These are phyloP conservation scores for Chytriomyces sp. DNA, from an alignment of 192 early-diverging fungal genomes.

Conservation along the genomic window DNA sequence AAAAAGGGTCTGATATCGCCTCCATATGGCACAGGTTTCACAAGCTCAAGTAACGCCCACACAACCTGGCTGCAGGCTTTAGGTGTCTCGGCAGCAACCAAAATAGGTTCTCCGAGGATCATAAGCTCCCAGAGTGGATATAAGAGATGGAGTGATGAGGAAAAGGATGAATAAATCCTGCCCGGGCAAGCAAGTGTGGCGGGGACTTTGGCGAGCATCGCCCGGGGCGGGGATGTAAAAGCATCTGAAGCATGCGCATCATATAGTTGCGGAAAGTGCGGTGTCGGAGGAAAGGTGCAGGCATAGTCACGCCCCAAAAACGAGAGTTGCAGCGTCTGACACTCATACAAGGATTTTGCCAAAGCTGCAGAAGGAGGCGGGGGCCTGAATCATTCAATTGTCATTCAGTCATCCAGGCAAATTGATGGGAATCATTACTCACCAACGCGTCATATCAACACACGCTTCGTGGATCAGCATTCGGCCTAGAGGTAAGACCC, in stretches of 20 bases:
- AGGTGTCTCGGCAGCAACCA: slow-evolving; percentile 88
- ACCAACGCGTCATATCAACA: slow-evolving; percentile 75
- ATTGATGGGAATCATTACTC: slow-evolving; percentile 44
- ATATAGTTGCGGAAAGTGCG: slow-evolving; percentile 63
- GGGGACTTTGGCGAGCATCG: slow-evolving; percentile 48
- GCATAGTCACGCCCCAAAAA: slow-evolving; percentile 30
- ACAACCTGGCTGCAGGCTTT: slow-evolving; percentile 84
- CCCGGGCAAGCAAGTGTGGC: slow-evolving; percentile 56
- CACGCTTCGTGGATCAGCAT: slow-evolving; percentile 74
- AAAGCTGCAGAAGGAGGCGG: slow-evolving; percentile 40
- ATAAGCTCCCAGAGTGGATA: slow-evolving; percentile 96
- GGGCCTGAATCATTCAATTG: slow-evolving; percentile 36
- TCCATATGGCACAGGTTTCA: slow-evolving; percentile 92
- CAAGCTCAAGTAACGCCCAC: slow-evolving; percentile 80
- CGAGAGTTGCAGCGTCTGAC: slow-evolving; percentile 34
- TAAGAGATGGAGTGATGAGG: slow-evolving; percentile 73
- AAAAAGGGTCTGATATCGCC: slow-evolving; percentile 97
- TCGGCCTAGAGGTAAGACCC: slow-evolving; percentile 51
- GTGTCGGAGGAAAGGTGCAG: slow-evolving; percentile 53
- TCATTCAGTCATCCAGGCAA: neutral
- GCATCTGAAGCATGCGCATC: slow-evolving; percentile 35
- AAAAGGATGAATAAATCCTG: slow-evolving; percentile 76
- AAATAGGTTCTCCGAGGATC: slow-evolving; percentile 84
- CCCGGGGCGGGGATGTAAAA: neutral
- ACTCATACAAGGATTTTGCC: slow-evolving; percentile 36